These are phyloP conservation scores for Candida tetrigidarum DNA, from an alignment of 1,139 yeast species.

Conservation along the genomic window DNA sequence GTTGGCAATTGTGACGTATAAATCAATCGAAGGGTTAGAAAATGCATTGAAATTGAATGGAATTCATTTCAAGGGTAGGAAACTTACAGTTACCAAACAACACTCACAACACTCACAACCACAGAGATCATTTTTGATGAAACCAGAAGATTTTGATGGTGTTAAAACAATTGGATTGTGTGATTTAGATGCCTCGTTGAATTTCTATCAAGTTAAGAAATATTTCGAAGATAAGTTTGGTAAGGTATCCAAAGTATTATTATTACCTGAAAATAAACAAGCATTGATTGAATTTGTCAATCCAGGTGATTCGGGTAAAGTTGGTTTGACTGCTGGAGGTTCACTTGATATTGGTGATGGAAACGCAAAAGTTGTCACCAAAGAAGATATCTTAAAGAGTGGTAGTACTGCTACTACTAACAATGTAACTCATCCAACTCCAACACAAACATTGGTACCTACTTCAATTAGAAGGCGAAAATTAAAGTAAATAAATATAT, in stretches of 20 bases:
- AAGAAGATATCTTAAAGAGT: conserved; percentile 7
- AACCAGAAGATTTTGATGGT: conserved; percentile 28
- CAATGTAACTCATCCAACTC: conserved; percentile 39
- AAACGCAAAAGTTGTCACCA: conserved; percentile 8
- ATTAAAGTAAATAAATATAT: neutral
- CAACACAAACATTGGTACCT: conserved; percentile 8
- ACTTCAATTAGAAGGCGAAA: conserved; percentile 14
- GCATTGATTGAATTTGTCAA: conserved; percentile 58
- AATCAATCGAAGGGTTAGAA: conserved; percentile 38
- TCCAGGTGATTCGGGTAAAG: conserved; percentile 58
- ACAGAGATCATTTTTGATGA: conserved; percentile 27
- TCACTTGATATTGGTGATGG: conserved; percentile 14
- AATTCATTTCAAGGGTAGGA: conserved; percentile 40
- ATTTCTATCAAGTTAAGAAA: conserved; percentile 41
- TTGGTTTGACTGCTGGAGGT: conserved; percentile 37
- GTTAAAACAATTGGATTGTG: conserved; percentile 44
- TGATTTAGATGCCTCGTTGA: conserved; percentile 52
- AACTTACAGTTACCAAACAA: conserved; percentile 42
- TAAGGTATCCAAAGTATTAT: conserved; percentile 40
- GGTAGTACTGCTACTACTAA: conserved; percentile 32
- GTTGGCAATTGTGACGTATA: conserved; percentile 59
- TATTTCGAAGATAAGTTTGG: conserved; percentile 39
- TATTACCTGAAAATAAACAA: conserved; percentile 52
- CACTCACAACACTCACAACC: conserved; percentile 24
- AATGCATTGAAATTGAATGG: conserved; percentile 45